These are phyloP conservation scores for Infundibulicybe gibba DNA, from an alignment of 768 basidiomycete genomes.

Conservation along the genomic window DNA sequence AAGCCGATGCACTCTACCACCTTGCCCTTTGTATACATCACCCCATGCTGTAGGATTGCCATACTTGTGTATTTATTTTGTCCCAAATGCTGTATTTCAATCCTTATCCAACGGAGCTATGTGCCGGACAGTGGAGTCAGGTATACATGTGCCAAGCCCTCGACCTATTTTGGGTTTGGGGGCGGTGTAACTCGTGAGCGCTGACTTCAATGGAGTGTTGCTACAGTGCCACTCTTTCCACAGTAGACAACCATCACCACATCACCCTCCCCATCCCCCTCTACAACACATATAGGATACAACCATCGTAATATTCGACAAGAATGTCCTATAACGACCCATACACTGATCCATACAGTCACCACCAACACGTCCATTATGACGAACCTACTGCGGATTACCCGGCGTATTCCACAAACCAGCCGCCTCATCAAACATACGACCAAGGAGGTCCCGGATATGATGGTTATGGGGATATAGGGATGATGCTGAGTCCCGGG, in stretches of 20 bases:
- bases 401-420: slow-evolving; percentile 40
- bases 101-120: too few species aligned
- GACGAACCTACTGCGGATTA: slow-evolving; percentile 27
- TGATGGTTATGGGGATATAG: slow-evolving; percentile 33
- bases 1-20: slow-evolving; percentile 6
- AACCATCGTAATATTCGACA: slow-evolving; percentile 1
- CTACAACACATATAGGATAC: neutral
- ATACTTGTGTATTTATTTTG: too few species aligned
- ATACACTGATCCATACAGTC: slow-evolving; percentile 30
- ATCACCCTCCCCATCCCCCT: neutral
- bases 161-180: too few species aligned
- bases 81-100: too few species aligned
- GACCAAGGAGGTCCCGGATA: slow-evolving; percentile 35
- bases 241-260: neutral
- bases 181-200: too few species aligned
- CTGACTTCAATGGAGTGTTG: too few species aligned
- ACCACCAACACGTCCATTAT: slow-evolving; percentile 26
- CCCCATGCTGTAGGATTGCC: too few species aligned
- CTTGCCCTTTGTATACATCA: slow-evolving; percentile 1
- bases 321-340: slow-evolving; percentile 57
- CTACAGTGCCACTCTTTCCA: neutral
- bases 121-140: too few species aligned
- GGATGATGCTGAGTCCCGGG: slow-evolving; percentile 26
- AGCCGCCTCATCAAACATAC: slow-evolving; percentile 48
- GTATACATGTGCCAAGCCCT: too few species aligned